Base-by-base conservation (phyloP, 495 filamentous ascomycete genomes). In the Neurospora sp. region DNA sequence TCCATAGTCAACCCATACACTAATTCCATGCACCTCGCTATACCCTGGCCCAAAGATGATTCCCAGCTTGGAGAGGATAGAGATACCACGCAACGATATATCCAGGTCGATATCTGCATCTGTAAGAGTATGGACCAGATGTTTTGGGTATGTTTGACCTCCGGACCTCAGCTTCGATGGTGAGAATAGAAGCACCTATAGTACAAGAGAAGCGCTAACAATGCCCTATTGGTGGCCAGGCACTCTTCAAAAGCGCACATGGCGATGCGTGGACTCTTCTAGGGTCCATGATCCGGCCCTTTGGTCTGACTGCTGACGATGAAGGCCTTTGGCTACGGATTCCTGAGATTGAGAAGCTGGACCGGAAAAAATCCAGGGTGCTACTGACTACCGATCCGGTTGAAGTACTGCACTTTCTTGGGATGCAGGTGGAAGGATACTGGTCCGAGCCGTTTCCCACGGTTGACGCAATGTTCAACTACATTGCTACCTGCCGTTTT, bases 181-280 rank as follows among this genome's bases (percentile, higher is more conserved):
- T 18, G 8, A 40, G 12, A 12, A 12, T 20, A 5, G 22, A 31
- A 31, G 37, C 35, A n/a, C 45, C 16, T 4, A 20, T 20, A 38
- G 6, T 3, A 37, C 40, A 35, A 22, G 35, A 31, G 5, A 31
- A 38, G 65, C 7, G 38, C 39, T 69, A 12, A 69, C 53, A 39
- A 27, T 18, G 70, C 44, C 39, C 31, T 18, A 47, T 40, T 3
- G 18, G 8, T 70, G 10, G 39, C 2, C 40, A 80, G 79, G 79
- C 83, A 71, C 77, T 86, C 37, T 91, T 91, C 78, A 88, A 87
- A 74, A 79, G 87, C 12, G 85, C 86, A 2, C 89, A 92, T 69
- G 88, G 90, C 40, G 92, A 92, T 71, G 74, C 93, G 0, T 89
- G 87, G 87, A 90, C 89, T 61, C 81, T 94, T 1, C 75, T 93